phyloP scores from a whole-genome alignment of 208 protist species.

The Crithidia acanthocephali region DNA sequence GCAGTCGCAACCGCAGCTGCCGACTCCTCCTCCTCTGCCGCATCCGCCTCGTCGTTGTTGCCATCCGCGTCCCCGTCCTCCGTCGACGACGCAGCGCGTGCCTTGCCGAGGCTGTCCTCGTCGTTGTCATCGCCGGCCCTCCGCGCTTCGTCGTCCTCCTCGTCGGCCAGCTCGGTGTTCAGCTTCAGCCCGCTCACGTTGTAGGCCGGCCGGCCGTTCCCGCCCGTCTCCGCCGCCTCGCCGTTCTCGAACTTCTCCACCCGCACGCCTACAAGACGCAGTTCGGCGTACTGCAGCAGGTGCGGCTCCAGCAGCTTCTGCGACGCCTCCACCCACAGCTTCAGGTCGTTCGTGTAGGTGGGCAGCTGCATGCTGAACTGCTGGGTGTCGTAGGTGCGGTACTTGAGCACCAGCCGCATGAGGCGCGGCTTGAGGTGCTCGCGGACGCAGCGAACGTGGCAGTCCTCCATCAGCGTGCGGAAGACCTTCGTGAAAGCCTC shows the following conservation, averaged over 20 bases:
- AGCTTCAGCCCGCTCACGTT: not conserved
- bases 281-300: slow-evolving; percentile 56
- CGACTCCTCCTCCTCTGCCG: not conserved
- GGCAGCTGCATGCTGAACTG: slow-evolving; percentile 67
- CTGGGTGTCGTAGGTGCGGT: slow-evolving; percentile 71
- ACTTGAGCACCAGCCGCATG: slow-evolving; percentile 74
- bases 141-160: not conserved
- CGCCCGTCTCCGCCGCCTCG: slow-evolving; percentile 6
- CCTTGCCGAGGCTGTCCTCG: not conserved
- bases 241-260: slow-evolving; percentile 59
- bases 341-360: slow-evolving; percentile 72
- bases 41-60: not conserved
- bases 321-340: slow-evolving; percentile 58
- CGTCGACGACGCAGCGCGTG: not conserved
- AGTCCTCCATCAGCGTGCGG: slow-evolving; percentile 47
- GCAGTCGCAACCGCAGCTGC: not conserved
- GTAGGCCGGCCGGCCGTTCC: not conserved
- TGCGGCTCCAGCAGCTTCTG: slow-evolving; percentile 71
- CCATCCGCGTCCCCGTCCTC: not conserved
- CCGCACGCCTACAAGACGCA: slow-evolving; percentile 79
- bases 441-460: slow-evolving; percentile 63
- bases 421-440: slow-evolving; percentile 51
- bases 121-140: not conserved
- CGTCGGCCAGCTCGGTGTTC: not conserved
- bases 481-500: slow-evolving; percentile 65